A percentile compares a stretch with the other conserved stretches of the same genome.
phyloP scores from a whole-genome alignment of 805 yeast species.

The Nakazawaea ambrosiae region DNA sequence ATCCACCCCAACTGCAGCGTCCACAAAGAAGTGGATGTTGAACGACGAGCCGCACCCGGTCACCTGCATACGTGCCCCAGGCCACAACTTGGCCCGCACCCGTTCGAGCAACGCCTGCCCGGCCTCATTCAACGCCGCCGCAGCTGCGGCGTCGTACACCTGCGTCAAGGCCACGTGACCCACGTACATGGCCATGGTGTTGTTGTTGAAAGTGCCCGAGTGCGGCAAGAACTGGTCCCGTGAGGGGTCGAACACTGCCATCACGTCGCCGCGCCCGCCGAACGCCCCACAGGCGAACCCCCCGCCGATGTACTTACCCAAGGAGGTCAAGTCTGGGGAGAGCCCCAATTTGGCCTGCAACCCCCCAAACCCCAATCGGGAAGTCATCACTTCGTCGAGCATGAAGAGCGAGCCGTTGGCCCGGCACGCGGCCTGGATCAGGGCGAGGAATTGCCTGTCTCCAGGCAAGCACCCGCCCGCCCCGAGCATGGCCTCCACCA shows the following conservation, averaged over 20 bases:
- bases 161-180: constrained; percentile 11
- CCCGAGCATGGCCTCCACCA: constrained; percentile 13
- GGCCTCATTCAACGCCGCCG: constrained; percentile 1
- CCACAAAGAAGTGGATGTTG: constrained; percentile 5
- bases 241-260: constrained; percentile 12
- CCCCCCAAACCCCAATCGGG: constrained; percentile 13
- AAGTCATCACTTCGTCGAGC: constrained; percentile 15
- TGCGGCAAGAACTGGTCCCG: constrained; percentile 5
- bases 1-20: too few relatives aligned
- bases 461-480: constrained; percentile 13
- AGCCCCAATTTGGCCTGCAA: constrained; percentile 8
- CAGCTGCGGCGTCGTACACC: constrained; percentile 5
- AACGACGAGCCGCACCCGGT: constrained; percentile 11
- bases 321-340: constrained; percentile 11
- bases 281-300: constrained; percentile 14
- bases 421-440: constrained; percentile 11
- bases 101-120: too few relatives aligned
- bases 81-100: too few relatives aligned
- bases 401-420: constrained; percentile 9
- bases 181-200: constrained; percentile 12
- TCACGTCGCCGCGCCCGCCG: constrained; percentile 12
- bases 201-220: constrained; percentile 15
- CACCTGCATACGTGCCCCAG: too few relatives aligned
- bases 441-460: constrained; percentile 3
- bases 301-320: constrained; percentile 14